phyloP scores from a whole-genome alignment of 169 alveolate genomes.

The Babesia caballi region DNA sequence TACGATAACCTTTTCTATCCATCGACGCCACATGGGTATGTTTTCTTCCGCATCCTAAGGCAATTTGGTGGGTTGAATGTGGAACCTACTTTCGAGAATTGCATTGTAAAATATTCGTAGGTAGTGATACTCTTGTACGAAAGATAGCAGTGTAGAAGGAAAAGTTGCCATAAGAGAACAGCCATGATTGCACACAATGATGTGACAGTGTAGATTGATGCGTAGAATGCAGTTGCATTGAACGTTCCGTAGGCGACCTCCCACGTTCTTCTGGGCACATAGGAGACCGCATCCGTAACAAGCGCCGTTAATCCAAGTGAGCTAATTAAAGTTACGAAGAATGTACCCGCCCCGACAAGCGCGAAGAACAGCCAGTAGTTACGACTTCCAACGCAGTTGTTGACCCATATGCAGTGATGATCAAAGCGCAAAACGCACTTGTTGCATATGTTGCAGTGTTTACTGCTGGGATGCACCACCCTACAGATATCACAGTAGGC shows the following conservation, averaged over 20 bases:
- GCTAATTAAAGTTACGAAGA: not conserved
- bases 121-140: slow-evolving; percentile 67
- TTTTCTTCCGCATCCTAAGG: slow-evolving; percentile 15
- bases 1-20: slow-evolving; percentile 10
- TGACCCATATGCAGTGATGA: slow-evolving; percentile 89
- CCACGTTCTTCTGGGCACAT: slow-evolving; percentile 20
- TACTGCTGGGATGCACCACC: slow-evolving; percentile 68
- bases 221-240: slow-evolving; percentile 45
- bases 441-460: slow-evolving; percentile 87
- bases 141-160: slow-evolving; percentile 64
- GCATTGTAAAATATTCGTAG: slow-evolving; percentile 65
- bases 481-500: slow-evolving; percentile 67
- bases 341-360: slow-evolving; percentile 7
- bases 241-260: slow-evolving; percentile 45
- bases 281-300: not conserved
- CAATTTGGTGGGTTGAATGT: too few relatives aligned
- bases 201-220: slow-evolving; percentile 23
- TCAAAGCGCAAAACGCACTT: slow-evolving; percentile 85
- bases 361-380: slow-evolving; percentile 69
- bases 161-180: slow-evolving; percentile 62
- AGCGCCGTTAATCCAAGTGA: not conserved
- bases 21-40: slow-evolving; percentile 24
- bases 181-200: slow-evolving; percentile 24
- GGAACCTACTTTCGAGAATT: slow-evolving; percentile 23
- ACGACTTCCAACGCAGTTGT: slow-evolving; percentile 85